Percentiles rank a stretch among this genome's conserved stretches.
Evolutionary conservation across 1,284 basidiomycete genomes (phyloP).

Genomic region (Cryptococcus maquisensis): DNA sequence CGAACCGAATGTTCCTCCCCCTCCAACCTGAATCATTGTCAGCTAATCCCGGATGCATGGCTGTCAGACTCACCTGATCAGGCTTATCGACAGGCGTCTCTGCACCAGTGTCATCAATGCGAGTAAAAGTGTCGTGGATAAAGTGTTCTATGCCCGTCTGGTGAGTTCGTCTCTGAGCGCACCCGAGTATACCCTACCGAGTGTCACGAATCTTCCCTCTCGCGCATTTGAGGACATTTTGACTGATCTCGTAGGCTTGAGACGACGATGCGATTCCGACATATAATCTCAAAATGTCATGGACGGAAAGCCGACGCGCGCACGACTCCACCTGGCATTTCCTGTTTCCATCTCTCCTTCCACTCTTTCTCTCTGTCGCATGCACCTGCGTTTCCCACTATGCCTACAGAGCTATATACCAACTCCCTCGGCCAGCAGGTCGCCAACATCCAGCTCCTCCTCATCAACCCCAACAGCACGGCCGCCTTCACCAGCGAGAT

Average conservation of each 20-base stretch:
- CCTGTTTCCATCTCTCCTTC: background rate
- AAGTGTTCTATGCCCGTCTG: conserved; percentile 28
- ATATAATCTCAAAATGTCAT: too few relatives aligned
- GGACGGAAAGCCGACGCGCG: background rate
- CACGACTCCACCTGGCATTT: too few relatives aligned
- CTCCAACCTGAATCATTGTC: conserved; percentile 35
- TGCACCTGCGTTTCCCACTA: background rate
- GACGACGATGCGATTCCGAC: background rate
- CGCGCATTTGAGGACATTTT: background rate
- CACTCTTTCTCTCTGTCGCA: background rate
- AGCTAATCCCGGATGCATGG: background rate
- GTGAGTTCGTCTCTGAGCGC: background rate
- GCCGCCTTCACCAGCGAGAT: conserved; percentile 13
- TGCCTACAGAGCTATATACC: conserved; percentile 3
- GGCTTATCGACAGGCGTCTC: conserved; percentile 28
- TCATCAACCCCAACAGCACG: conserved; percentile 19
- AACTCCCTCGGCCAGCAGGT: conserved; percentile 3
- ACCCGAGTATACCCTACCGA: background rate
- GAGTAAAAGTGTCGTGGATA: conserved; percentile 45
- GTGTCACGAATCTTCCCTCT: background rate
- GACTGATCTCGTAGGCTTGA: background rate
- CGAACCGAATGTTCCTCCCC: conserved; percentile 45
- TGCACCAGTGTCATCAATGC: conserved; percentile 29
- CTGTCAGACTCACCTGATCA: conserved; percentile 31
- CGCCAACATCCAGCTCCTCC: conserved; percentile 9